phyloP scores from a whole-genome alignment of 192 early-diverging fungal genomes.

The Entomortierella lignicola region DNA sequence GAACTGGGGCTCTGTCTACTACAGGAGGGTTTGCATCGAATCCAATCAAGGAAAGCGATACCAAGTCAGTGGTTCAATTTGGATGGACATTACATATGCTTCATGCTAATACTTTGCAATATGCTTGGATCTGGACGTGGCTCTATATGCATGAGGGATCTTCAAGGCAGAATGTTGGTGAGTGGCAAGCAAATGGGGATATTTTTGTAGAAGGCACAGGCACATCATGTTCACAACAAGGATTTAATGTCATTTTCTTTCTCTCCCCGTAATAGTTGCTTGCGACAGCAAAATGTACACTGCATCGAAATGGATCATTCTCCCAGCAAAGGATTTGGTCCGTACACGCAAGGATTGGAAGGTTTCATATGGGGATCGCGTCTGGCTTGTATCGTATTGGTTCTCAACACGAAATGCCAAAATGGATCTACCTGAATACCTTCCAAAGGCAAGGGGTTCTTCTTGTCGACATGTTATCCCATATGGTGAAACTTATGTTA shows the following conservation, averaged over 20 bases:
- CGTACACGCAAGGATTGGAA: slow-evolving; percentile 32
- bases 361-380: slow-evolving; percentile 35
- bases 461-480: slow-evolving; percentile 41
- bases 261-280: slow-evolving; percentile 12
- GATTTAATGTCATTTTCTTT: too few species aligned
- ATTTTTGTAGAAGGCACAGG: too few species aligned
- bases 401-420: slow-evolving; percentile 38
- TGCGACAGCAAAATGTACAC: slow-evolving; percentile 50
- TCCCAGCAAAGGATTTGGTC: slow-evolving; percentile 33
- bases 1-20: not conserved
- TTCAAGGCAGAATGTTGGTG: slow-evolving; percentile 35
- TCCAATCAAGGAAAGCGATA: not conserved
- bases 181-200: not conserved
- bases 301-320: slow-evolving; percentile 46
- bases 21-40: not conserved
- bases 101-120: slow-evolving; percentile 41
- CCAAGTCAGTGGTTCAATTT: slow-evolving; percentile 29
- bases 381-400: slow-evolving; percentile 43
- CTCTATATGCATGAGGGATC: slow-evolving; percentile 20
- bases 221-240: too few species aligned
- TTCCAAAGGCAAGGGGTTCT: slow-evolving; percentile 20
- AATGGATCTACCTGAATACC: slow-evolving; percentile 44
- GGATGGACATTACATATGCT: slow-evolving; percentile 46
- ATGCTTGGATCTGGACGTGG: slow-evolving; percentile 50
- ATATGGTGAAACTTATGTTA: slow-evolving; percentile 48